Conservation (phyloP, 139 green algal species). For the Ettlia oleoabundans region DNA sequence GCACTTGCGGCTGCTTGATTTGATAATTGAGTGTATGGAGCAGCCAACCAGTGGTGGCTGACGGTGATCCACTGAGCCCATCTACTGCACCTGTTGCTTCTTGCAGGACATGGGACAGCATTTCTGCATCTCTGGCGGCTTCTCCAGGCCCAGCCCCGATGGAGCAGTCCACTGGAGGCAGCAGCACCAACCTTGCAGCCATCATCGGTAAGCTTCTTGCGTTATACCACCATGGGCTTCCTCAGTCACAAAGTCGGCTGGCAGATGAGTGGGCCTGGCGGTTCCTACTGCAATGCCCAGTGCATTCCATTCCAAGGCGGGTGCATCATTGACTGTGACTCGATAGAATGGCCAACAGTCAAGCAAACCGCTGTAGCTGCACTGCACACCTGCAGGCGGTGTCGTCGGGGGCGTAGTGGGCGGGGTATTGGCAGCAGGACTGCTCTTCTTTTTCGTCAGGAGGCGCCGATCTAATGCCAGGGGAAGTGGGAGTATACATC, state of each 20-base stretch:
- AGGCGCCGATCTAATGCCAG: not conserved
- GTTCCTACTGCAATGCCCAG: not conserved
- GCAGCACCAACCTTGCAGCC: not conserved
- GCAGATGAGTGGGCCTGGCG: not conserved
- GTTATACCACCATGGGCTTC: not conserved
- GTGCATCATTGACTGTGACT: not conserved
- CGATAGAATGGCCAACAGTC: too few species aligned
- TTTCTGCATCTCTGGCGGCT: not conserved
- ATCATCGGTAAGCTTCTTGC: not conserved
- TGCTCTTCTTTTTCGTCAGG: not conserved
- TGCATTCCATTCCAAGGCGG: not conserved
- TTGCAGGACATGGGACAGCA: constrained; percentile 2
- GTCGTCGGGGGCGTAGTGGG: not conserved
- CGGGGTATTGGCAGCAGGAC: not conserved
- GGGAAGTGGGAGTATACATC: not conserved
- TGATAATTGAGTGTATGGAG: too few species aligned
- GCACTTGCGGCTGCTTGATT: not conserved
- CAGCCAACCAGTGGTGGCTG: too few species aligned
- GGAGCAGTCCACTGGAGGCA: not conserved
- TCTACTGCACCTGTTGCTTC: not conserved
- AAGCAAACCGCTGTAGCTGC: not conserved
- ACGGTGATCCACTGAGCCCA: too few species aligned
- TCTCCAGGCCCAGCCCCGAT: not conserved
- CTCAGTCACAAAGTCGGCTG: not conserved
- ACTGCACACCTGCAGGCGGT: not conserved